These are phyloP conservation scores for Alternaria arborescens DNA, from an alignment of 2,329 filamentous ascomycete species.

Conservation along the genomic window DNA sequence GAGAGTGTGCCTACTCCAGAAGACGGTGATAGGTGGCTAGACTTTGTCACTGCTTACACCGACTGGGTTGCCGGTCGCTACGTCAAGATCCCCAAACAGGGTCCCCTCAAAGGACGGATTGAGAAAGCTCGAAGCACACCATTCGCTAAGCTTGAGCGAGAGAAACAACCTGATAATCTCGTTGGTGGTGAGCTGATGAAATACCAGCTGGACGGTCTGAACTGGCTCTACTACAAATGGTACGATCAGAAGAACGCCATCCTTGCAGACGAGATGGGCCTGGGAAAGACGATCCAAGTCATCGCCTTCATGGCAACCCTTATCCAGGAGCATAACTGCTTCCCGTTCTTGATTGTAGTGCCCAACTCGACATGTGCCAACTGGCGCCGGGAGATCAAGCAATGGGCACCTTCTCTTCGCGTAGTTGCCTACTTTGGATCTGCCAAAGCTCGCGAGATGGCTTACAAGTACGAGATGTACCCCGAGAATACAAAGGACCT, in stretches of 20 bases:
- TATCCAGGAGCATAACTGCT: constrained; percentile 70
- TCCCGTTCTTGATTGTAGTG: constrained; percentile 91
- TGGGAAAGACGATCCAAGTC: constrained; percentile 96
- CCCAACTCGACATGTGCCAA: constrained; percentile 97
- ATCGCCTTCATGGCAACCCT: constrained; percentile 82
- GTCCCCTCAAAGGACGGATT: constrained; percentile 71
- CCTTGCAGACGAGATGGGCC: constrained; percentile 96
- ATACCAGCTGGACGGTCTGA: constrained; percentile 91
- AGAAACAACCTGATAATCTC: constrained; percentile 76
- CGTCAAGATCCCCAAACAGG: constrained; percentile 66
- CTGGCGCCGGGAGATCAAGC: constrained; percentile 95
- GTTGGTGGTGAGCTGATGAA: constrained; percentile 85
- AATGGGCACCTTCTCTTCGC: constrained; percentile 85
- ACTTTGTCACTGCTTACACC: constrained; percentile 83
- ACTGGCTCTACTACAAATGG: constrained; percentile 95
- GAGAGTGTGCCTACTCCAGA: constrained; percentile 75
- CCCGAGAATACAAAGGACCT: constrained; percentile 71
- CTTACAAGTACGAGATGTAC: constrained; percentile 85
- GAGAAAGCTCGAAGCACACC: constrained; percentile 70
- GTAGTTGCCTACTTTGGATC: constrained; percentile 95
- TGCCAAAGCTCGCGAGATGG: constrained; percentile 75
- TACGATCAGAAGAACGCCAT: constrained; percentile 84
- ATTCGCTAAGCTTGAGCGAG: constrained; percentile 74
- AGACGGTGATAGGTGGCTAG: constrained; percentile 74
- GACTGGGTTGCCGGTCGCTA: constrained; percentile 85